phyloP scores from a whole-genome alignment of 2,329 filamentous ascomycete genomes.

The Verticillium dahliae region DNA sequence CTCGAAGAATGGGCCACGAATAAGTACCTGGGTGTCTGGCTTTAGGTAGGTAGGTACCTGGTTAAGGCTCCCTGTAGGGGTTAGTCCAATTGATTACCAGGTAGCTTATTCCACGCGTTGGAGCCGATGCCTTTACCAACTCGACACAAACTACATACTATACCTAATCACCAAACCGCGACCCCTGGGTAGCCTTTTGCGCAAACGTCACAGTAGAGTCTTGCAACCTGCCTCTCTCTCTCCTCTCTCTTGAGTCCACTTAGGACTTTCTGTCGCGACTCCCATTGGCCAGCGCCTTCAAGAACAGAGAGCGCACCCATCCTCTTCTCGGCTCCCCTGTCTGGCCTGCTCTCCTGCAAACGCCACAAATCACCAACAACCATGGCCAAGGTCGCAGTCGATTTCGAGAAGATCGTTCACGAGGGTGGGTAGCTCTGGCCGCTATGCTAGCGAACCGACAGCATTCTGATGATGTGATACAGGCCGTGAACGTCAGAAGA shows the following conservation, averaged over 20 bases:
- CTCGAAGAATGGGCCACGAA: too few relatives aligned
- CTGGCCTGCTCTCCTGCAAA: neutral
- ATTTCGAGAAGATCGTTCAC: slow-evolving; percentile 51
- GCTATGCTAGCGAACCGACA: neutral
- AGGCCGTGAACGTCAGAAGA: slow-evolving; percentile 65
- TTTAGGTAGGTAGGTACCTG: too few relatives aligned
- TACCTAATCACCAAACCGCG: neutral
- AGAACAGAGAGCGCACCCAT: neutral
- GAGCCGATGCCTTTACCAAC: neutral
- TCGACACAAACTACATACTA: neutral
- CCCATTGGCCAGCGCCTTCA: neutral
- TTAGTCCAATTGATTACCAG: neutral
- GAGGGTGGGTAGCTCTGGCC: slow-evolving; percentile 29
- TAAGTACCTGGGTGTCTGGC: too few relatives aligned
- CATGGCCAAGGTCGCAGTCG: slow-evolving; percentile 37
- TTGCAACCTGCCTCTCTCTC: neutral
- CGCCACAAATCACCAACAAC: slow-evolving; percentile 4
- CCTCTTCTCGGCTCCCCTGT: too few relatives aligned
- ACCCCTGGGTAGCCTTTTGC: neutral
- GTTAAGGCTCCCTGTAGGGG: too few relatives aligned
- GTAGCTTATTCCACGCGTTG: neutral
- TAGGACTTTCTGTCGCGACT: neutral
- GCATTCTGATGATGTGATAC: neutral
- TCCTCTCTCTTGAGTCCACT: neutral
- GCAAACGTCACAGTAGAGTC: neutral